phyloP scores from a whole-genome alignment of 208 protist genomes.

The Acanthamoeba royreba region DNA sequence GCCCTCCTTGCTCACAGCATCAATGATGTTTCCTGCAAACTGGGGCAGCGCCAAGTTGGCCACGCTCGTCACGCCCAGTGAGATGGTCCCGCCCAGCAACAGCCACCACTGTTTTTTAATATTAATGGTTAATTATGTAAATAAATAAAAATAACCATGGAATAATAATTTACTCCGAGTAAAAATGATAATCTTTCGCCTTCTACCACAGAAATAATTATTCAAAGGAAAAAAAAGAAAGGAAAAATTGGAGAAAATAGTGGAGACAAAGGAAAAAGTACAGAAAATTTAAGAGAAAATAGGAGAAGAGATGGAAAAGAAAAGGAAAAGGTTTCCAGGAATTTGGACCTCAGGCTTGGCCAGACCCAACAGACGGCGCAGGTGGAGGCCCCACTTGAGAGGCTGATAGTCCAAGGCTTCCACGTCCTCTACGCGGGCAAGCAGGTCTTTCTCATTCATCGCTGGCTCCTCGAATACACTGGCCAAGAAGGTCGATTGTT shows the following conservation, averaged over 20 bases:
- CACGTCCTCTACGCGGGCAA: background rate
- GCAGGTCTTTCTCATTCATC: background rate
- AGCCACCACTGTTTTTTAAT: background rate
- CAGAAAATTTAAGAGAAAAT: background rate
- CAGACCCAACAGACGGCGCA: background rate
- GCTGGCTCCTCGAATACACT: no score
- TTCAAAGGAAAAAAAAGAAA: background rate
- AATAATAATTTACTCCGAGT: no score
- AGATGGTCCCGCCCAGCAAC: slow-evolving; percentile 3
- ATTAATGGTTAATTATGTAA: background rate
- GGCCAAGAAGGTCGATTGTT: no score
- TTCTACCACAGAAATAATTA: no score
- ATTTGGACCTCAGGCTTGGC: slow-evolving; percentile 15
- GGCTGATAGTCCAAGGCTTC: background rate
- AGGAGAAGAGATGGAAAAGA: background rate
- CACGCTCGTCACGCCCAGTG: background rate
- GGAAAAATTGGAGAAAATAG: no score
- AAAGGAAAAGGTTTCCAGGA: background rate
- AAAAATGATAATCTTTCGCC: no score
- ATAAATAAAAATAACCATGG: background rate
- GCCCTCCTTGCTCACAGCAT: slow-evolving; percentile 9
- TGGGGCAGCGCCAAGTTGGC: background rate
- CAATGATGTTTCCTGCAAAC: slow-evolving; percentile 31
- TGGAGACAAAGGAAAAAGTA: no score
- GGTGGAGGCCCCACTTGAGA: background rate